phyloP scores from a whole-genome alignment of 768 basidiomycete species.

The Pulveroboletus ravenelii region DNA sequence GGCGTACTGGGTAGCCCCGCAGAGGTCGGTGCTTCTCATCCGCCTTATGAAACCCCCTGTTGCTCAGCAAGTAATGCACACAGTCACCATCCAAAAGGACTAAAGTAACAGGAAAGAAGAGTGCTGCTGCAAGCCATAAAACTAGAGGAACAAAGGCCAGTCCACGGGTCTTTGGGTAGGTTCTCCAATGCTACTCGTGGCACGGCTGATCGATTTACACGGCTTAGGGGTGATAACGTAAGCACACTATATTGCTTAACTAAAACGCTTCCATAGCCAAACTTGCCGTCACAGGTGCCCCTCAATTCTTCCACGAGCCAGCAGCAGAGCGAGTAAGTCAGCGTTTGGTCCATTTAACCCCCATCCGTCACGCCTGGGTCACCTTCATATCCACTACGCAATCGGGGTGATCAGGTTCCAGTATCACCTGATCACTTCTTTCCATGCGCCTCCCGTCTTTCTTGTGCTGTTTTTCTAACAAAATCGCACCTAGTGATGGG shows the following conservation, averaged over 20 bases:
- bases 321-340: conserved; percentile 30
- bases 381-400: conserved; percentile 10
- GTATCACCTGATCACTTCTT: conserved; percentile 28
- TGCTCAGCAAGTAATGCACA: conserved; percentile 6
- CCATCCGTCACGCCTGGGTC: conserved; percentile 10
- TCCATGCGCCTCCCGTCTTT: conserved; percentile 60
- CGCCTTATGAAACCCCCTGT: not conserved
- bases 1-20: conserved; percentile 14
- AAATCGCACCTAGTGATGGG: conserved; percentile 47
- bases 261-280: conserved; percentile 12
- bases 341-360: conserved; percentile 17
- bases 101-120: conserved; percentile 29
- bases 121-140: not conserved
- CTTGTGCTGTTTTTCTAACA: conserved; percentile 61
- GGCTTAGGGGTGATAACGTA: conserved; percentile 32
- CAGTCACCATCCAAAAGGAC: conserved; percentile 40
- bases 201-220: not conserved
- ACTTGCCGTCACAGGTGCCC: conserved; percentile 21
- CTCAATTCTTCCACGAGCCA: conserved; percentile 21
- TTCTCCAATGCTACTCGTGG: not conserved
- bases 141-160: conserved; percentile 20
- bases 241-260: conserved; percentile 17
- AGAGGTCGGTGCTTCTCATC: conserved; percentile 24
- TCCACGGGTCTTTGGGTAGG: conserved; percentile 11
- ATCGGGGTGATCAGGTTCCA: conserved; percentile 22